Base-by-base conservation (phyloP, 805 yeast species). In the Metschnikowia arizonensis region DNA sequence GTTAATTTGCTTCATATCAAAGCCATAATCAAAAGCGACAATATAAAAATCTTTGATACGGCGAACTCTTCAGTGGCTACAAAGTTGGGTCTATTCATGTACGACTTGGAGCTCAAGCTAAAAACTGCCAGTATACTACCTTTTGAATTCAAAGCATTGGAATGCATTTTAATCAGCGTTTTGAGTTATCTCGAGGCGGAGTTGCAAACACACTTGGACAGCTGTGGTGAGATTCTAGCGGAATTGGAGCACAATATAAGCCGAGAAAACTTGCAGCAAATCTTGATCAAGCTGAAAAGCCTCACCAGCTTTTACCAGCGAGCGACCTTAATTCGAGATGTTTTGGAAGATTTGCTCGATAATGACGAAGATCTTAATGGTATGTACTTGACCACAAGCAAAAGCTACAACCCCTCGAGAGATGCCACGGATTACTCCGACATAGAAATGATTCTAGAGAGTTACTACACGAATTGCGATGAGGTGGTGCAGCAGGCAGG, bases 401-500 rank as follows among this genome's bases (percentile, higher is more conserved):
- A 57, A 39, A 42, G 42, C 21, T 57, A 53, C 36, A 52, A 58
- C 32, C 57, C 58, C 17, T 17, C 46, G n/a, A 35, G 42, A 17
- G 48, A 46, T 6, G 39, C 50, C 18, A 53, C 50, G 1, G 78
- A 77, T 58, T 76, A 73, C 50, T 86, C 83, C 7, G 96, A 90
- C 55, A 75, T 88, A 17, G 97, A 90, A 63, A 84, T 89, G 83
- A 71, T 90, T 40, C 62, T 90, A 17, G 97, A 90, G 59, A 80
- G 96, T 0, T 90, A 90, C 65, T 89, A 87, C 64, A 84, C 85
- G 48, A 97, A 89, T 56, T 84, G 91, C 60, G 97, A 90, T 59
- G 97, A 90, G 66, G 82, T 85, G 54, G 97, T 89, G 5, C 97
- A 90, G 63, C 91, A 86, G 55, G 83, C 95, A 0, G 95, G 87